These are phyloP conservation scores for Aurantiochytrium sp. DNA, from an alignment of 108 stramenopile species.

Conservation along the genomic window DNA sequence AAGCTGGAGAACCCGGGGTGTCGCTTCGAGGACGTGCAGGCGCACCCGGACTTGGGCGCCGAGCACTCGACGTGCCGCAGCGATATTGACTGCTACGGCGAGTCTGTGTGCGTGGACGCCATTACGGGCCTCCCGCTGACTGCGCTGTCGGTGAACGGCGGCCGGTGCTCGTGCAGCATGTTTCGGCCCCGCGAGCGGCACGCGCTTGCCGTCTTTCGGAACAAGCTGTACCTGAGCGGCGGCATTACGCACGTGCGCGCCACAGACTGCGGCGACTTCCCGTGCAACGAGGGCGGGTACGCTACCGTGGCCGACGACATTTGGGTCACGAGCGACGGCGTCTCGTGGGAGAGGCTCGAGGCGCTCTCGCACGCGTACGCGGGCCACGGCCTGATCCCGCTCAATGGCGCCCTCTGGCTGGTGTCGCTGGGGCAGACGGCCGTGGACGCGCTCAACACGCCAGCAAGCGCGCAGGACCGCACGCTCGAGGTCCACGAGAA, in stretches of 20 bases:
- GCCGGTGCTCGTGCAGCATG: conserved; percentile 46
- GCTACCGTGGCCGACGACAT: conserved; percentile 42
- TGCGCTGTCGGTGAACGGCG: neutral
- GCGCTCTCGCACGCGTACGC: conserved; percentile 26
- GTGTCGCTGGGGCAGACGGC: conserved; percentile 22
- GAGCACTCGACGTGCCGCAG: conserved; percentile 33
- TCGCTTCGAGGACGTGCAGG: conserved; percentile 37
- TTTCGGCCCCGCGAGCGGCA: conserved; percentile 49
- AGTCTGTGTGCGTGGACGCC: conserved; percentile 32
- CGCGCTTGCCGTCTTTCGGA: conserved; percentile 37
- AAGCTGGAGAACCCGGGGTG: conserved; percentile 50
- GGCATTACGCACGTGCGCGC: conserved; percentile 43
- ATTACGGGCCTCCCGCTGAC: neutral
- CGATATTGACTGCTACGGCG: conserved; percentile 53
- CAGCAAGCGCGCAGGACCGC: conserved; percentile 17
- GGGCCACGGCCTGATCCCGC: conserved; percentile 27
- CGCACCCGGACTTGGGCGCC: conserved; percentile 33
- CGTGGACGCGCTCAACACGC: neutral
- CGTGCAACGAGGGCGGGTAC: conserved; percentile 51
- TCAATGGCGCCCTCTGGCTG: neutral
- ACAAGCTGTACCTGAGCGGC: conserved; percentile 42
- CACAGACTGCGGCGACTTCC: conserved; percentile 44
- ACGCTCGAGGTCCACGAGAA: conserved; percentile 19
- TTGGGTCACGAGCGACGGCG: conserved; percentile 45
- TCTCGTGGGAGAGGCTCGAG: conserved; percentile 37